Evolutionary conservation across 106 monocot species (phyloP).

Genomic region (Triglochin maritima): DNA sequence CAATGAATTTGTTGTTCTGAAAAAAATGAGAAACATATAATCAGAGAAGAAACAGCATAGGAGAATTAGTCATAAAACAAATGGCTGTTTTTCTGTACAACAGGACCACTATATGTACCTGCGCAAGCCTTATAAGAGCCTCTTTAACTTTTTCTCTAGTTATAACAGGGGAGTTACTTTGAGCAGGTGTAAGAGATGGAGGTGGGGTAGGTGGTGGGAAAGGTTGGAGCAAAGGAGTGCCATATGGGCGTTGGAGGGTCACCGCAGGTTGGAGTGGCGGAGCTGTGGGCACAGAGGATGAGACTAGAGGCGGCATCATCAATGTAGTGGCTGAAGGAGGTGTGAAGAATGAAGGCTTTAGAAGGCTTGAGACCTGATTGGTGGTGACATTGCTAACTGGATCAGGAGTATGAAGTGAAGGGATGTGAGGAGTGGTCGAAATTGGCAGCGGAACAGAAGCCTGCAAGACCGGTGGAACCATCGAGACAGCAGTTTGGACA

Average conservation of each 20-base stretch:
- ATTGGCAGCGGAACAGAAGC: slow-evolving; percentile 13
- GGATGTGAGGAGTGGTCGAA: slow-evolving; percentile 28
- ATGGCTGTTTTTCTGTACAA: not conserved
- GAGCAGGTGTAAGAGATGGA: slow-evolving; percentile 46
- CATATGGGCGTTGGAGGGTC: slow-evolving; percentile 45
- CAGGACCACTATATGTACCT: slow-evolving; percentile 22
- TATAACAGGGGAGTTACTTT: slow-evolving; percentile 35
- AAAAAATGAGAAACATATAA: not conserved
- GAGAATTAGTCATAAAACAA: not conserved
- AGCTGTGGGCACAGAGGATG: slow-evolving; percentile 38
- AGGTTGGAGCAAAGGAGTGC: slow-evolving; percentile 76
- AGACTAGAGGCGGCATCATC: slow-evolving; percentile 19
- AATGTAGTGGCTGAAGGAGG: slow-evolving; percentile 34
- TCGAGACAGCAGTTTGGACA: slow-evolving; percentile 23
- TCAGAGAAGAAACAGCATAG: not conserved
- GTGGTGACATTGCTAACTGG: slow-evolving; percentile 8
- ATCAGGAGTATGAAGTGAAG: slow-evolving; percentile 26
- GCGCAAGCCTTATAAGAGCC: slow-evolving; percentile 55
- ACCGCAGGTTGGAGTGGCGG: slow-evolving; percentile 49
- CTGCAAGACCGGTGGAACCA: slow-evolving; percentile 18
- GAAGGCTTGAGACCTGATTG: slow-evolving; percentile 29
- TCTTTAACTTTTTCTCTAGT: slow-evolving; percentile 64
- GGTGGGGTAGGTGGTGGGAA: slow-evolving; percentile 85
- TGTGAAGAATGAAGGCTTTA: slow-evolving; percentile 69
- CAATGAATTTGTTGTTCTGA: slow-evolving; percentile 69